Percentiles rank a stretch among this genome's conserved stretches.
Evolutionary conservation across 1,284 basidiomycete species (phyloP).

Genomic region (Pseudozyma hubeiensis): DNA sequence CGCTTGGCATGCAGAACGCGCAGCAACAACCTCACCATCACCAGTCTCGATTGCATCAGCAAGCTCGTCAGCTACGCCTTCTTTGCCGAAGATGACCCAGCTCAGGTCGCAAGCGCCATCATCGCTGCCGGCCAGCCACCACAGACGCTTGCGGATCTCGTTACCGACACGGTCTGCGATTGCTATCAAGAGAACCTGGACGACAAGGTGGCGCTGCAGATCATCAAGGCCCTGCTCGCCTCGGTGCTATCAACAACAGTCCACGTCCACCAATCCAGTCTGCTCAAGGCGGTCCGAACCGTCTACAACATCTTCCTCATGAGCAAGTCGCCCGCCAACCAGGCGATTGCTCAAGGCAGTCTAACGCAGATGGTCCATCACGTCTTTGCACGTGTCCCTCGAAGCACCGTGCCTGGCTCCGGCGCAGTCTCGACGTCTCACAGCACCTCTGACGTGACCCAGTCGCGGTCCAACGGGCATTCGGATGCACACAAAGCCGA

Average conservation of each 20-base stretch:
- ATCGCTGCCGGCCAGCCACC: slow-evolving; percentile 35
- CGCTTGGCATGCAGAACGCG: slow-evolving; percentile 62
- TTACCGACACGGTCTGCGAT: slow-evolving; percentile 67
- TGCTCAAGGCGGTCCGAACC: slow-evolving; percentile 70
- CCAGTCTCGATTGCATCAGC: slow-evolving; percentile 66
- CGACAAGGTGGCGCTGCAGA: slow-evolving; percentile 64
- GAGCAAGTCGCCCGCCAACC: slow-evolving; percentile 62
- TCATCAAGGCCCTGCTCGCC: slow-evolving; percentile 68
- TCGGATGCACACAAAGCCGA: slow-evolving; percentile 5
- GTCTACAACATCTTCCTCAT: slow-evolving; percentile 68
- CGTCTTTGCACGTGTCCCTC: slow-evolving; percentile 65
- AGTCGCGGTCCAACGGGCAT: slow-evolving; percentile 15
- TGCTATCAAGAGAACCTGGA: slow-evolving; percentile 63
- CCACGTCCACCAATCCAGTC: slow-evolving; percentile 65
- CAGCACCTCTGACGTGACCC: slow-evolving; percentile 30
- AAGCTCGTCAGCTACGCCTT: slow-evolving; percentile 68
- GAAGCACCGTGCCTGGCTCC: slow-evolving; percentile 11
- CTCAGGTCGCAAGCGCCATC: slow-evolving; percentile 18
- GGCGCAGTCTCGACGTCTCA: slow-evolving; percentile 26
- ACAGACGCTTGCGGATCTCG: slow-evolving; percentile 61
- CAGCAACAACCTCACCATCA: slow-evolving; percentile 61
- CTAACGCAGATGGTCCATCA: slow-evolving; percentile 67
- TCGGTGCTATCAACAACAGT: slow-evolving; percentile 63
- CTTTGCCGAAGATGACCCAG: slow-evolving; percentile 65
- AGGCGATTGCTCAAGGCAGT: slow-evolving; percentile 67